A percentile compares a stretch with the other conserved stretches of the same genome.
These are phyloP conservation scores for Pogostemon cablin DNA, from an alignment of 257 asterid genomes.

Conservation along the genomic window DNA sequence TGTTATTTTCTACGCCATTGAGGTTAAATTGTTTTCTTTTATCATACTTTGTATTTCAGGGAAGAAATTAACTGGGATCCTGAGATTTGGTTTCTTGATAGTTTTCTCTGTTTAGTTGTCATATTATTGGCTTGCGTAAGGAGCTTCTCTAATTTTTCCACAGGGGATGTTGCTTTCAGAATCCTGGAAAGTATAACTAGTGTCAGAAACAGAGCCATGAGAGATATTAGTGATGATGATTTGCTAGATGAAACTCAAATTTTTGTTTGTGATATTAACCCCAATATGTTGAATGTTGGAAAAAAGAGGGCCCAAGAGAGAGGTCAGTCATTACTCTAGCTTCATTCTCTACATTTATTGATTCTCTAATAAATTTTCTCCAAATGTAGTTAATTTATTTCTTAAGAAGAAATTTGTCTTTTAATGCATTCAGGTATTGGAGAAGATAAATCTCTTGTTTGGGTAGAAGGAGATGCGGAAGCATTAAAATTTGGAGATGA, in stretches of 20 bases:
- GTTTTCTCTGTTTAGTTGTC: too few species aligned
- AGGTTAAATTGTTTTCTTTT: not conserved
- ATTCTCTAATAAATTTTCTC: conserved; percentile 8
- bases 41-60: not conserved
- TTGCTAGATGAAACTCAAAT: conserved; percentile 71
- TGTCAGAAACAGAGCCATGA: conserved; percentile 57
- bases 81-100: conserved; percentile 11
- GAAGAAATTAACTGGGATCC: not conserved
- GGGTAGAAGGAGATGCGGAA: conserved; percentile 99
- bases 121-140: conserved; percentile 25
- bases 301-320: conserved; percentile 81
- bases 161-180: conserved; percentile 99
- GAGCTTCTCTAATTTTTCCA: conserved; percentile 39
- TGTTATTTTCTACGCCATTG: not conserved
- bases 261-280: conserved; percentile 87
- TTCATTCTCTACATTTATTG: not conserved
- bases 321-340: conserved; percentile 45
- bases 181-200: conserved; percentile 62
- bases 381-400: not conserved
- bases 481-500: conserved; percentile 69
- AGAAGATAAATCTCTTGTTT: conserved; percentile 62
- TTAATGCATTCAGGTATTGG: conserved; percentile 53
- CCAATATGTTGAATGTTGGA: conserved; percentile 87
- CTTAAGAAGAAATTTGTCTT: conserved; percentile 14
- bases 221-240: conserved; percentile 61